Conservation (phyloP, 139 green algal genomes). For the Raphidocelis subcapitata region DNA sequence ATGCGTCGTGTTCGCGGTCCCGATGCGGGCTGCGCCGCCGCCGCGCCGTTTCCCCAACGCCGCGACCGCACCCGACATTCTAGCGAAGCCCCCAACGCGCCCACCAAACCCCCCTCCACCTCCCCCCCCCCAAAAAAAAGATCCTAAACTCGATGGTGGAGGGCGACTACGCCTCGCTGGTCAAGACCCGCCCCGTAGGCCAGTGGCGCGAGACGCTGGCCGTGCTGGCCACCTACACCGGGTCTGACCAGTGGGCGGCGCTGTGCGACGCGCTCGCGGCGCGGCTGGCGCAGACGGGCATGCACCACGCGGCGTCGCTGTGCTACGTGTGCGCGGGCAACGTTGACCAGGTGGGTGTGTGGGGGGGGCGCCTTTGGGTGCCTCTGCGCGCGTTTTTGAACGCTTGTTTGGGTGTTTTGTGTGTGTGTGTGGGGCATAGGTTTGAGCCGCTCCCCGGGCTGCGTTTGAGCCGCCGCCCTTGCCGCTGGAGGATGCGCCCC, state of each 20-base stretch:
- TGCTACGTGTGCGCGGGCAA: slow-evolving; percentile 91
- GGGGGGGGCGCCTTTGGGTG: not conserved
- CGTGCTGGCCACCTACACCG: slow-evolving; percentile 87
- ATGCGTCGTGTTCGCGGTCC: too few relatives aligned
- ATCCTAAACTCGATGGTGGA: slow-evolving; percentile 56
- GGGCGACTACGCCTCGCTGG: slow-evolving; percentile 76
- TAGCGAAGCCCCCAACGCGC: too few relatives aligned
- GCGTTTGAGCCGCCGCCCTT: too few relatives aligned
- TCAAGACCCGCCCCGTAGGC: slow-evolving; percentile 73
- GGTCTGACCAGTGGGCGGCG: slow-evolving; percentile 50
- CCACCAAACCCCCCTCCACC: not conserved
- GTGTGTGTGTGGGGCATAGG: too few relatives aligned
- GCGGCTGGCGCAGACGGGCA: slow-evolving; percentile 62
- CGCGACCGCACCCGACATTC: too few relatives aligned
- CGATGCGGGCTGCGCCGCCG: too few relatives aligned
- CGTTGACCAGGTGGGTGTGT: slow-evolving; percentile 60
- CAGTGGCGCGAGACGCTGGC: slow-evolving; percentile 95
- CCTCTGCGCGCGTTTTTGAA: not conserved
- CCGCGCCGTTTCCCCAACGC: too few relatives aligned
- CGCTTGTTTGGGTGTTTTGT: too few relatives aligned
- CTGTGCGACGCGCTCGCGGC: slow-evolving; percentile 72
- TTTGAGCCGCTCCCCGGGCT: too few relatives aligned
- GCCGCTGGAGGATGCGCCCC: too few relatives aligned
- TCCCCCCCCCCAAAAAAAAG: not conserved
- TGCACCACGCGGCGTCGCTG: slow-evolving; percentile 83